Evolutionary conservation across 2,329 filamentous ascomycete species (phyloP).

Genomic region (Botrytis aclada): DNA sequence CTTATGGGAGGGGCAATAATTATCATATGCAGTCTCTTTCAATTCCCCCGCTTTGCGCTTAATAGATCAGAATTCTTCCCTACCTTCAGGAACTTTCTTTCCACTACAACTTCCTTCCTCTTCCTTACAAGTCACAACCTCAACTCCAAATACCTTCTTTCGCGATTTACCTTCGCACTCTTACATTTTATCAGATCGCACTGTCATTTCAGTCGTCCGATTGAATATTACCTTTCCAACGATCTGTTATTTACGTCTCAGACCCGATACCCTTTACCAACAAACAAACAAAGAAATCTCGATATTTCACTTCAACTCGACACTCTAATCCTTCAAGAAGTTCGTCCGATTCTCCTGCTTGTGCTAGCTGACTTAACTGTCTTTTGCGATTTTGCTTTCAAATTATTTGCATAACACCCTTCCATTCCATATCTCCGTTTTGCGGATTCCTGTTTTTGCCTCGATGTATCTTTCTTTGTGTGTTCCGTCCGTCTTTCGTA

Average conservation of each 20-base stretch:
- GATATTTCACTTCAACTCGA: slow-evolving; percentile 1
- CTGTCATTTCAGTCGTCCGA: slow-evolving; percentile 38
- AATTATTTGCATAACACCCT: slow-evolving; percentile 29
- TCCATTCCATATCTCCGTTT: slow-evolving; percentile 33
- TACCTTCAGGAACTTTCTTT: too few species aligned
- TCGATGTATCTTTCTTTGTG: slow-evolving; percentile 40
- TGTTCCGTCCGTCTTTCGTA: slow-evolving; percentile 36
- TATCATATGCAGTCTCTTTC: slow-evolving; percentile 9
- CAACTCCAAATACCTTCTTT: not conserved
- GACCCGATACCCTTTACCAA: not conserved
- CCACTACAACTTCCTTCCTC: not conserved
- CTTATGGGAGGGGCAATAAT: slow-evolving; percentile 13
- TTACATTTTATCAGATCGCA: slow-evolving; percentile 23
- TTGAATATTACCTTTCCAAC: slow-evolving; percentile 19
- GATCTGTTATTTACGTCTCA: not conserved
- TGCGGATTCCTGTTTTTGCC: slow-evolving; percentile 37
- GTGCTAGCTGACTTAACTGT: slow-evolving; percentile 35
- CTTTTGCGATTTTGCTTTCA: slow-evolving; percentile 25
- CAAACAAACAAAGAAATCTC: slow-evolving; percentile 14
- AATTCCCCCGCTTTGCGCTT: slow-evolving; percentile 19
- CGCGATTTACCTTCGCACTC: slow-evolving; percentile 2
- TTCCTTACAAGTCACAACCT: slow-evolving; percentile 12
- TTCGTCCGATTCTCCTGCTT: slow-evolving; percentile 39
- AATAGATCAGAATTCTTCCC: slow-evolving; percentile 14
- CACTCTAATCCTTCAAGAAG: slow-evolving; percentile 35